These are phyloP conservation scores for Moesziomyces globuligerus DNA, from an alignment of 1,284 basidiomycete genomes.

Conservation along the genomic window DNA sequence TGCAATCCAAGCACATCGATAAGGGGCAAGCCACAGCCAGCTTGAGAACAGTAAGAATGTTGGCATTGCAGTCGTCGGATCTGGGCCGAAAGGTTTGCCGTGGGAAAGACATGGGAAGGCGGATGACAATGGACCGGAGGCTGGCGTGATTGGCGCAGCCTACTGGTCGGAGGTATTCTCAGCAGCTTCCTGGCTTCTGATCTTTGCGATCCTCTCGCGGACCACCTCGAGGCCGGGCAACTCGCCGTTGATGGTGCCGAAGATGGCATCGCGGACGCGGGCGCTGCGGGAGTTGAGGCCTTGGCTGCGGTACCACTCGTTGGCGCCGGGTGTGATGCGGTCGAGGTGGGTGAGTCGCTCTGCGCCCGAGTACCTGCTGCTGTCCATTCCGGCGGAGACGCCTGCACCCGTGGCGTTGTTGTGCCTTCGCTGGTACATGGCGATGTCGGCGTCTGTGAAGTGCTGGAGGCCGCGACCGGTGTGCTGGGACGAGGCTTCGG, in stretches of 20 bases:
- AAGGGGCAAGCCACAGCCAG: not conserved
- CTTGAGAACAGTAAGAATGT: not conserved
- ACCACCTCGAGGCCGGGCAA: conserved; percentile 64
- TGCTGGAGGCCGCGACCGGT: conserved; percentile 24
- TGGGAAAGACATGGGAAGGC: not conserved
- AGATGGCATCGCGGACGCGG: conserved; percentile 64
- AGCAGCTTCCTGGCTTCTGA: conserved; percentile 27
- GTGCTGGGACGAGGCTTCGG: conserved; percentile 2
- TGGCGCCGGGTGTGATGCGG: conserved; percentile 38
- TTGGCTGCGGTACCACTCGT: conserved; percentile 49
- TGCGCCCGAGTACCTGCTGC: conserved; percentile 44
- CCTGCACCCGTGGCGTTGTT: conserved; percentile 26
- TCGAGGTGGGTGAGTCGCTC: conserved; percentile 41
- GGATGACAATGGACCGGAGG: not conserved
- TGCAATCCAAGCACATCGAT: no score
- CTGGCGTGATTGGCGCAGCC: not conserved
- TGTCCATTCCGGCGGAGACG: conserved; percentile 27
- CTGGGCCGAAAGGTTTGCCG: not conserved
- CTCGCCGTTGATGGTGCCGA: conserved; percentile 63
- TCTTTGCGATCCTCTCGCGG: conserved; percentile 52
- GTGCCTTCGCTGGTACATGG: conserved; percentile 47
- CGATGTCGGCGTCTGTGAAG: conserved; percentile 46
- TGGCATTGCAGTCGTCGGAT: not conserved
- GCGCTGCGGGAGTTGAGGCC: conserved; percentile 50
- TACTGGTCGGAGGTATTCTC: conserved; percentile 6